Base-by-base conservation (phyloP, 2,329 filamentous ascomycete genomes). In the Nemania diffusa region DNA sequence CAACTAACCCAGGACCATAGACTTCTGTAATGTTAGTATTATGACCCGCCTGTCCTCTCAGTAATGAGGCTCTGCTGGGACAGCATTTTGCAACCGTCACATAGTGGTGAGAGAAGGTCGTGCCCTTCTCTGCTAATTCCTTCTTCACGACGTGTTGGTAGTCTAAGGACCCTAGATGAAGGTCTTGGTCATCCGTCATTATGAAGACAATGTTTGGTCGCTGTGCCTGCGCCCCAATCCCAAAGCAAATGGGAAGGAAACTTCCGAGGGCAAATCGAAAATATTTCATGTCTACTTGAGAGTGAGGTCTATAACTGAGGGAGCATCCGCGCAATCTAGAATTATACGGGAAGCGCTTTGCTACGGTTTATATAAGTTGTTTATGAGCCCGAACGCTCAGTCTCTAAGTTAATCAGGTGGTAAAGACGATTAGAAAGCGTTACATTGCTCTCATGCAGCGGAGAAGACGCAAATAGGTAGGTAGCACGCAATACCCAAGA, bases 1-100 rank as follows among this genome's bases (percentile, higher is more conserved):
- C 15, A 29, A 72, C 73, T 53, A 40, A 74, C 72, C 74, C 72
- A 15, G 73, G 73, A 24, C 80, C 80, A 40, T 82, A 48, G 7
- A 78, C 74, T 51, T 78, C 63, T 0, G 77, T 78, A 6, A 76
- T 72, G 50, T 78, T 78, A 1, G 75, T 77, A 27, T 77, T 78
- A 55, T 78, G 67, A 2, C 63, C 67, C 5, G 67, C 63, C 29
- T 61, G 56, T 20, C 67, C 67, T 29, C 67, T 57, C 9, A 66
- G 20, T 24, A 69, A 53, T 7, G 67, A 63, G 17, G 67, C 59
- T 61, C 67, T 66, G 24, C 63, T 67, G 4, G 67, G 67, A 48
- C 67, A 69, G 24, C 67, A 69, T 27, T 67, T 63, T 3, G 67
- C 67, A 27, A 69, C 51, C 15, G 67, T 69, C 1, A 64, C 67